A percentile compares a stretch with the other conserved stretches of the same genome.
These are phyloP conservation scores for Gamsiella multidivaricata DNA, from an alignment of 192 early-diverging fungal species.

Conservation along the genomic window DNA sequence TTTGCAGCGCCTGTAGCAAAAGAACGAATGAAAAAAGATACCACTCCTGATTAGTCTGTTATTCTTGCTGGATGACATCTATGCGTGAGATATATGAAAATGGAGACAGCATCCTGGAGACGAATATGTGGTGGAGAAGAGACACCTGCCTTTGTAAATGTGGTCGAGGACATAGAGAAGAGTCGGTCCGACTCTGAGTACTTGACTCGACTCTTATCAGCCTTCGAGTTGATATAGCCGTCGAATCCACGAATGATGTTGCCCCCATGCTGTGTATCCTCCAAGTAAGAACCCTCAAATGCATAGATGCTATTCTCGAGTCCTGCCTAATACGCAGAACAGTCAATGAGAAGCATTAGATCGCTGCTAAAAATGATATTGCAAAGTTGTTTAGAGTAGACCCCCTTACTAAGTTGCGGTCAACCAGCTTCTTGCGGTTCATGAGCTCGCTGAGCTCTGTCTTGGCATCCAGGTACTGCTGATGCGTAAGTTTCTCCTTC, in stretches of 20 bases:
- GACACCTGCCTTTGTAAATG: slow-evolving; percentile 42
- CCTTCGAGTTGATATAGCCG: slow-evolving; percentile 77
- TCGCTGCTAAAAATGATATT: neutral
- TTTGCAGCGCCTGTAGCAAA: slow-evolving; percentile 36
- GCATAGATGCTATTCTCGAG: slow-evolving; percentile 85
- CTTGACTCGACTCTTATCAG: slow-evolving; percentile 70
- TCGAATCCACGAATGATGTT: slow-evolving; percentile 93
- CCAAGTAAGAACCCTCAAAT: slow-evolving; percentile 90
- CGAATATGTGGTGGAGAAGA: neutral
- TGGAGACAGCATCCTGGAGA: neutral
- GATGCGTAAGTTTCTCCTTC: slow-evolving; percentile 53
- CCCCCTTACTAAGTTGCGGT: slow-evolving; percentile 72
- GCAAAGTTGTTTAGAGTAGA: no score
- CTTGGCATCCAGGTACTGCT: slow-evolving; percentile 79
- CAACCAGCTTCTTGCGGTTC: slow-evolving; percentile 82
- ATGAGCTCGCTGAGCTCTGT: slow-evolving; percentile 78
- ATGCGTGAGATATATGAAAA: no score
- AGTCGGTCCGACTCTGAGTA: slow-evolving; percentile 85
- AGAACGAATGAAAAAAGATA: neutral
- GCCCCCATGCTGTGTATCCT: slow-evolving; percentile 84
- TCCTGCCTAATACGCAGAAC: slow-evolving; percentile 56
- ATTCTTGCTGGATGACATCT: no score
- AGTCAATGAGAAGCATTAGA: neutral
- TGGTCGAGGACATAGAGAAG: slow-evolving; percentile 77
- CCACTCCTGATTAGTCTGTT: neutral